Base-by-base conservation (phyloP, 2,329 filamentous ascomycete species). In the Stagonosporopsis cucurbitacearum region DNA sequence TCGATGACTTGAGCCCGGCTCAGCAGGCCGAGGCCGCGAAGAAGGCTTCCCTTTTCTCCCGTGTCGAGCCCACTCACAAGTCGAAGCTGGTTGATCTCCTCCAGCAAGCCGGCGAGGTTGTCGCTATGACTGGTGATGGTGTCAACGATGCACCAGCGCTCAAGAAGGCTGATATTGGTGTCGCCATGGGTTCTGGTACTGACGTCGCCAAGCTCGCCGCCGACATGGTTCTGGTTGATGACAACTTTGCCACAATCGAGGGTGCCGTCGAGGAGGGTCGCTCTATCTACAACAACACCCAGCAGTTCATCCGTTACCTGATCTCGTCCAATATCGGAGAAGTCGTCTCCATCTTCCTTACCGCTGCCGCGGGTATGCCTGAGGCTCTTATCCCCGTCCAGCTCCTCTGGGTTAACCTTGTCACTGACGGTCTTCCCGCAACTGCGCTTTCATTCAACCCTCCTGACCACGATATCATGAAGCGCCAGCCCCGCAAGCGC, bases 281-380 rank as follows among this genome's bases (percentile, higher is more conserved):
- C 60, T 93, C 93, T 62, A 99, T 99, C 79, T 99, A 97, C 85
- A 98, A 95, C 88, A 99, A 99, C 83, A 99, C 95, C 6, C 95
- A 99, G 75, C 95, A 99, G 76, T 99, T 99, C 79, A 99, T 99
- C 79, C 91, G 96, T 45, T 99, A 99, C 77, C 85, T 99, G 59
- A 99, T 99, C 76, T 98, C 94, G 8, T 98, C 94, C 62, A 99
- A 99, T 81, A 99, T 99, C 65, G 96, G 95, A 69, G 95, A 99
- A 77, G 95, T 99, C 32, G 95, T 99, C 32, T 98, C 95, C 9
- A 99, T 99, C 78, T 99, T 99, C 84, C 79, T 99, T 68, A 99
- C 95, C 12, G 95, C 95, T 23, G 95, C 95, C 13, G 82, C 96
- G 57, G 96, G 96, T 64, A 96, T 99, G 92, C 95, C 95, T 19